Conservation (phyloP, 2,329 filamentous ascomycete genomes). For the Leptosphaerulina australis region DNA sequence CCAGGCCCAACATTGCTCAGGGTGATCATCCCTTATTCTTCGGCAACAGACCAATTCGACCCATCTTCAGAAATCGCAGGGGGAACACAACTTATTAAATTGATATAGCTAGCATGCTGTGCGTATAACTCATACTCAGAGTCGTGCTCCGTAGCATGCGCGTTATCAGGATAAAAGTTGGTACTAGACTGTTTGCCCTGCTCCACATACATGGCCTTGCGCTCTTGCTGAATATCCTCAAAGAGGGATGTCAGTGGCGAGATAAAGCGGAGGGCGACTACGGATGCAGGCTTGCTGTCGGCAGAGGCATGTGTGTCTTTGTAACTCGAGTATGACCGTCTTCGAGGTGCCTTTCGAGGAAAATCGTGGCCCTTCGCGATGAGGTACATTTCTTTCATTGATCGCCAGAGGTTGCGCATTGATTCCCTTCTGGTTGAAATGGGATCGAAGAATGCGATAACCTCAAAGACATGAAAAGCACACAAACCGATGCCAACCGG, state of each 20-base stretch:
- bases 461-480: neutral
- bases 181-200: neutral
- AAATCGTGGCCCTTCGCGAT: too few relatives aligned
- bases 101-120: constrained; percentile 1
- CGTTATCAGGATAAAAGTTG: neutral
- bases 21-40: neutral
- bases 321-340: too few relatives aligned
- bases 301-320: too few relatives aligned
- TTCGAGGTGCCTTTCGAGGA: too few relatives aligned
- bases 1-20: neutral
- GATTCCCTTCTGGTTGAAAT: neutral
- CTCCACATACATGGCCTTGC: neutral
- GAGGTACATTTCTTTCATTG: neutral
- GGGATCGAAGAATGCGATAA: neutral
- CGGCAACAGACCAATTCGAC: constrained; percentile 17
- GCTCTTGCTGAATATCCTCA: constrained; percentile 11
- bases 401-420: neutral
- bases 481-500: constrained; percentile 1
- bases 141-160: constrained; percentile 4
- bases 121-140: constrained; percentile 11
- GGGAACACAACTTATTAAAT: constrained; percentile 13
- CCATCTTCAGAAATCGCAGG: constrained; percentile 8
- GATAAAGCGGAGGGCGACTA: constrained; percentile 4
- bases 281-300: neutral
- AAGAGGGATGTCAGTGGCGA: constrained; percentile 8